phyloP scores from a whole-genome alignment of 2,329 filamentous ascomycete genomes.

The Sporothrix curviconia region DNA sequence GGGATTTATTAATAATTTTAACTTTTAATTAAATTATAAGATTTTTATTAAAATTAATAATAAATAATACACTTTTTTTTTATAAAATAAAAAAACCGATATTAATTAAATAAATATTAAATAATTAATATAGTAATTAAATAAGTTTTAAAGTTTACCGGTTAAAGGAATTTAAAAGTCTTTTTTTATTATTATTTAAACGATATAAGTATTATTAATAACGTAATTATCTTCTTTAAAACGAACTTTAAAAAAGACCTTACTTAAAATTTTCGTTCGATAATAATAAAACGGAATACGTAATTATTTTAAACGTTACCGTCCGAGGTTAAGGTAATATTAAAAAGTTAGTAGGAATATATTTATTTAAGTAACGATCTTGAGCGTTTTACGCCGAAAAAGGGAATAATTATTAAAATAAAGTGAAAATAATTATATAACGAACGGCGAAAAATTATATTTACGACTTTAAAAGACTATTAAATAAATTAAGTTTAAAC shows the following conservation, averaged over 20 bases:
- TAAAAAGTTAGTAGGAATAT: background rate
- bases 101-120: slow-evolving; percentile 1
- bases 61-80: background rate
- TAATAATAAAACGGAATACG: background rate
- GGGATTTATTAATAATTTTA: background rate
- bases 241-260: background rate
- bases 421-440: slow-evolving; percentile 1
- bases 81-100: background rate
- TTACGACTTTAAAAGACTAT: background rate
- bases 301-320: background rate
- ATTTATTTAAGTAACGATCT: background rate
- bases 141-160: slow-evolving; percentile 7
- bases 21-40: background rate
- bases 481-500: background rate
- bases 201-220: slow-evolving; percentile 4
- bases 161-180: slow-evolving; percentile 1
- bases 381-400: background rate
- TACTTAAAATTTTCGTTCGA: slow-evolving; percentile 5
- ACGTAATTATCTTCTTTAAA: slow-evolving; percentile 1
- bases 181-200: slow-evolving; percentile 2
- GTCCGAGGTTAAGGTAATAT: background rate
- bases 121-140: background rate
- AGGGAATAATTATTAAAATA: background rate
- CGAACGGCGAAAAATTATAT: background rate
- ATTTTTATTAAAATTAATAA: slow-evolving; percentile 6